Base-by-base conservation (phyloP, 1,284 basidiomycete species). In the Irpex rosettiformis region DNA sequence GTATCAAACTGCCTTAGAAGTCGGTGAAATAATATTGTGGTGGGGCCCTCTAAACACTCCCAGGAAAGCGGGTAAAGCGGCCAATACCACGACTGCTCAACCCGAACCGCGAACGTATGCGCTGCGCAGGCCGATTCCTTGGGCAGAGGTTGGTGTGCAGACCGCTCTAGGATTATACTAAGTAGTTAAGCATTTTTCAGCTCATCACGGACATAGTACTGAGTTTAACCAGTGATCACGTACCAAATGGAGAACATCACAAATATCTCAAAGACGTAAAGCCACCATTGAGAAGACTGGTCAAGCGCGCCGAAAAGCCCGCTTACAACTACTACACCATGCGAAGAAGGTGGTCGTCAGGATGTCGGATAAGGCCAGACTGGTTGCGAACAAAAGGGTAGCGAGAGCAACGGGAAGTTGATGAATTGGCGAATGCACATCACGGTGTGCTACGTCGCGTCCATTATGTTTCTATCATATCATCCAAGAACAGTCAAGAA, bases 401-500 rank as follows among this genome's bases (percentile, higher is more conserved):
- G 83, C 72, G 2, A 85, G 7, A 85, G 67, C n/a, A 81, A 67
- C 0, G 84, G 84, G 1, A 78, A 80, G 51, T 79, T 83, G 72
- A 83, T 75, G 55, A 75, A 73, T 77, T 79, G 81, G 61, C 79
- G 77, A 62, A 83, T 80, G 65, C 81, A 83, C 40, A 80, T 71
- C 1, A 72, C 58, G 62, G 76, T 74, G 74, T 43, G 21, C 52
- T 21, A 13, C 2, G 56, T 45, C n/a, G n/a, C n/a, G n/a, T n/a
- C n/a, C n/a, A n/a, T n/a, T n/a, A n/a, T n/a, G n/a, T n/a, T n/a
- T n/a, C n/a, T n/a, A n/a, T n/a, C n/a, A n/a, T n/a, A n/a, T n/a
- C n/a, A n/a, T n/a, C n/a, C n/a, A n/a, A n/a, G n/a, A n/a, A n/a
- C n/a, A 47, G 10, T 21, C 13, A n/a, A 8, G 43, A n/a, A 29